These are phyloP conservation scores for Cyclotella cryptica DNA, from an alignment of 108 stramenopile species.

Conservation along the genomic window DNA sequence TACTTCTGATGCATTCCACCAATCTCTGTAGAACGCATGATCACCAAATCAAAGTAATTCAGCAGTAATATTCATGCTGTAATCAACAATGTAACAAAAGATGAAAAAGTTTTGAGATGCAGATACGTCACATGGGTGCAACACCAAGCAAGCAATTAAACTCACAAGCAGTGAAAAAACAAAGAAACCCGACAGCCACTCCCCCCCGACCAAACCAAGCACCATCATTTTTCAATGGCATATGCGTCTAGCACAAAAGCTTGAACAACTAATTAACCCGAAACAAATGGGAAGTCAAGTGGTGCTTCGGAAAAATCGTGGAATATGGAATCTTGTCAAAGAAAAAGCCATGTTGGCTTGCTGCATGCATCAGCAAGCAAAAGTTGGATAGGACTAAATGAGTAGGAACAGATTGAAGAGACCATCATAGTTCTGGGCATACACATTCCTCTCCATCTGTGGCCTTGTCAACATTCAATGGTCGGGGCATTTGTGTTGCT, in stretches of 20 bases:
- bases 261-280: constrained; percentile 60
- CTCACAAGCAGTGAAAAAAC: constrained; percentile 78
- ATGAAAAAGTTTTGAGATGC: too few relatives aligned
- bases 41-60: constrained; percentile 96
- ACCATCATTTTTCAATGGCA: constrained; percentile 66
- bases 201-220: constrained; percentile 69
- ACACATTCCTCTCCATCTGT: too few relatives aligned
- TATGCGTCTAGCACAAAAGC: constrained; percentile 64
- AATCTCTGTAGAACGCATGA: constrained; percentile 83
- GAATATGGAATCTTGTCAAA: constrained; percentile 36
- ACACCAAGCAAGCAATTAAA: too few relatives aligned
- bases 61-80: constrained; percentile 84
- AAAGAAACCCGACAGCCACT: constrained; percentile 94
- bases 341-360: constrained; percentile 71
- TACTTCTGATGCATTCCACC: constrained; percentile 91
- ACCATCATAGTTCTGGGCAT: constrained; percentile 80
- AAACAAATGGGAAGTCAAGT: constrained; percentile 68
- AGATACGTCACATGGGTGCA: too few relatives aligned
- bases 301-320: constrained; percentile 42
- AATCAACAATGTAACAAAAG: neutral
- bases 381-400: constrained; percentile 81
- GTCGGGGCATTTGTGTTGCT: too few relatives aligned
- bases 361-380: constrained; percentile 68
- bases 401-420: constrained; percentile 84
- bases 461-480: too few relatives aligned